Evolutionary conservation across 345 rosid genomes (phyloP).

Genomic region (Pistacia vera): DNA sequence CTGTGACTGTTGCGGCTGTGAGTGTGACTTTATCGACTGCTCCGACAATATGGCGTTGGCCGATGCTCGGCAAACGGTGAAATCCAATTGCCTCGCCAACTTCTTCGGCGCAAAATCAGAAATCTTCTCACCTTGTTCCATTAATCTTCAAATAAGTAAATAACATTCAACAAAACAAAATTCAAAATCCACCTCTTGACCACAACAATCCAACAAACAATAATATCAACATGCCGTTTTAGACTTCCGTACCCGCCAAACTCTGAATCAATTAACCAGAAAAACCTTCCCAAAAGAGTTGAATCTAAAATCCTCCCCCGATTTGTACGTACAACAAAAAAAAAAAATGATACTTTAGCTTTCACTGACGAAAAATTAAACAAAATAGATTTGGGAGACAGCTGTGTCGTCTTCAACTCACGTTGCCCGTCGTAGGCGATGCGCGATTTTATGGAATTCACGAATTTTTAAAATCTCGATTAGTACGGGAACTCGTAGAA

Average conservation of each 20-base stretch:
- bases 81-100: constrained; percentile 58
- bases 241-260: background rate
- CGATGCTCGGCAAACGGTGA: constrained; percentile 38
- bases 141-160: constrained; percentile 9
- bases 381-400: background rate
- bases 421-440: background rate
- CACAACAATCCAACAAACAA: background rate
- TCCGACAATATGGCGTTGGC: constrained; percentile 28
- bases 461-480: constrained; percentile 8
- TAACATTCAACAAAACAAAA: background rate
- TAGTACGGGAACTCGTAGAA: background rate
- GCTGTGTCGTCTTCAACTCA: background rate
- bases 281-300: background rate
- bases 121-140: constrained; percentile 51
- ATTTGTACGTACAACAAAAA: background rate
- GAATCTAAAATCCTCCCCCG: background rate
- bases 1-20: constrained; percentile 26
- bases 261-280: background rate
- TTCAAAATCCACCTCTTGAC: background rate
- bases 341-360: background rate
- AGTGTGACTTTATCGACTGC: constrained; percentile 27
- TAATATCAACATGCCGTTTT: background rate
- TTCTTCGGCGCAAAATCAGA: constrained; percentile 45
- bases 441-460: background rate
- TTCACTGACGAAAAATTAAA: background rate